Evolutionary conservation across 192 early-diverging fungal genomes (phyloP).

Genomic region (Entomortierella lignicola): DNA sequence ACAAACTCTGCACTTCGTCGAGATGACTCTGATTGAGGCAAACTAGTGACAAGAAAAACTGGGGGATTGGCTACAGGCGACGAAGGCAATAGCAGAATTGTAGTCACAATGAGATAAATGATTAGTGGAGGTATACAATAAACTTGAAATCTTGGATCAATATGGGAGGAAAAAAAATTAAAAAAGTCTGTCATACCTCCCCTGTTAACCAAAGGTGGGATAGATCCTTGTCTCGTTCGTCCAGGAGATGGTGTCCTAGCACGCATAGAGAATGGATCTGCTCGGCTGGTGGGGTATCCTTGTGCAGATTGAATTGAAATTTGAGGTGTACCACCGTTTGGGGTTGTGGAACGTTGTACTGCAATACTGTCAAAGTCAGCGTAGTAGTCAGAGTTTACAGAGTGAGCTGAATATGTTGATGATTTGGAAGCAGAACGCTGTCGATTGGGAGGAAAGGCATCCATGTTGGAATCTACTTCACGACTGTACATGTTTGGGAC

Average conservation of each 20-base stretch:
- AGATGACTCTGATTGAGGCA: constrained; percentile 32
- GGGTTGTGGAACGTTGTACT: constrained; percentile 32
- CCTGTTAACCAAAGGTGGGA: constrained; percentile 30
- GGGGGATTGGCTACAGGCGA: constrained; percentile 37
- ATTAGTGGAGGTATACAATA: not conserved
- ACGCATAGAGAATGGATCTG: constrained; percentile 48
- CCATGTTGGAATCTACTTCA: constrained; percentile 26
- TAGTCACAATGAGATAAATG: not conserved
- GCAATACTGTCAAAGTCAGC: constrained; percentile 46
- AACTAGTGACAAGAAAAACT: constrained; percentile 45
- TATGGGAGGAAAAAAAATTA: no score
- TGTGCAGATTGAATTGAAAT: constrained; percentile 52
- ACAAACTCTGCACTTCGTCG: constrained; percentile 49
- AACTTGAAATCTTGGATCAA: not conserved
- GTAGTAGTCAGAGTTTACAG: constrained; percentile 44
- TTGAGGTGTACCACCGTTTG: constrained; percentile 37
- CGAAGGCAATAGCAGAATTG: no score
- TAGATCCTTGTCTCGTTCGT: constrained; percentile 43
- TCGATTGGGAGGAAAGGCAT: constrained; percentile 34
- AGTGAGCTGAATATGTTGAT: constrained; percentile 46
- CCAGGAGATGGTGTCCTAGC: constrained; percentile 48
- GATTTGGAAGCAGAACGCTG: constrained; percentile 49
- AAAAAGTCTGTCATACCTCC: constrained; percentile 6
- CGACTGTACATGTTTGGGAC: constrained; percentile 37
- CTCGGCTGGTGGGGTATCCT: constrained; percentile 22